These are phyloP conservation scores for Hygrocybe punicea DNA, from an alignment of 768 basidiomycete genomes.

Conservation along the genomic window DNA sequence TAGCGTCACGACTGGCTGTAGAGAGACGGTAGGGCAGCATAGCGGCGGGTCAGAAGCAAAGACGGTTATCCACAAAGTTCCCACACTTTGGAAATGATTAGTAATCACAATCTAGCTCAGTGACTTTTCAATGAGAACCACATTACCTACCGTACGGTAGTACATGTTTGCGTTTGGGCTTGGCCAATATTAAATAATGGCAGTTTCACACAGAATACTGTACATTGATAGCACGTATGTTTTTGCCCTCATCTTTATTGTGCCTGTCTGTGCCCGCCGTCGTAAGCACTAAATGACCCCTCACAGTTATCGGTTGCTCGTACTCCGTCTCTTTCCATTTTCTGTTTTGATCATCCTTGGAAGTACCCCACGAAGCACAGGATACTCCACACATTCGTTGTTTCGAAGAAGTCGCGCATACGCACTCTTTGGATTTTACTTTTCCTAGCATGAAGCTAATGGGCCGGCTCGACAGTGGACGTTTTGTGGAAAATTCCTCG, in stretches of 20 bases:
- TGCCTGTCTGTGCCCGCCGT: background rate
- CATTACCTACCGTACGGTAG: no score
- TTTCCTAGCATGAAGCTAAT: background rate
- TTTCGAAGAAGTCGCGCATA: background rate
- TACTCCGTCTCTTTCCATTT: background rate
- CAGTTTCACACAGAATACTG: background rate
- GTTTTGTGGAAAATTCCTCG: background rate
- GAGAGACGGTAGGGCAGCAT: slow-evolving; percentile 31
- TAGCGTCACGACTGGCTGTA: slow-evolving; percentile 21
- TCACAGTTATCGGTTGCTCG: background rate
- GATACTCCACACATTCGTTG: background rate
- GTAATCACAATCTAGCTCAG: no score
- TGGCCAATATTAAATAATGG: no score
- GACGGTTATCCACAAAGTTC: no score
- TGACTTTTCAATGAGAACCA: no score
- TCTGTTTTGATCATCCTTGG: background rate
- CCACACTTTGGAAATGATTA: no score
- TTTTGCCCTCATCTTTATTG: background rate
- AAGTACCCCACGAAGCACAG: background rate
- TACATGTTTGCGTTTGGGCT: no score
- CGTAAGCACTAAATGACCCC: background rate
- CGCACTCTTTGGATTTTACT: background rate
- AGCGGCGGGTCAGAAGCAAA: no score
- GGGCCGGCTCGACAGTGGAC: background rate
- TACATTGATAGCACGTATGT: background rate